These are phyloP conservation scores for Aspergillus hancockii DNA, from an alignment of 495 filamentous ascomycete genomes.

Conservation along the genomic window DNA sequence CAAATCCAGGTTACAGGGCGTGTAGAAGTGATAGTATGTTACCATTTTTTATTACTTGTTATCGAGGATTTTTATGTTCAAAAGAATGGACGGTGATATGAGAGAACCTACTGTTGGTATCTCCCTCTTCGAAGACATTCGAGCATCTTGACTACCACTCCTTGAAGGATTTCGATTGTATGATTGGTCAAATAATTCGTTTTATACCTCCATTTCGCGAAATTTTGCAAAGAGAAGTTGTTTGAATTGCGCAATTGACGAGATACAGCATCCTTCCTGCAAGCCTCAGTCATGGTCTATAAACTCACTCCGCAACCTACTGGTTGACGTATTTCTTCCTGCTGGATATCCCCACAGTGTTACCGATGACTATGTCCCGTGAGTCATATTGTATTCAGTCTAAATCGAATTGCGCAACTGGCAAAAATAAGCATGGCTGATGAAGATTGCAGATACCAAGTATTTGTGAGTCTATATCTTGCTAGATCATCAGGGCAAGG, in stretches of 20 bases:
- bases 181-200: too few relatives aligned
- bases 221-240: not conserved
- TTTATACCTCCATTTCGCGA: too few relatives aligned
- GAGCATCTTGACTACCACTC: too few relatives aligned
- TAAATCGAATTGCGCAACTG: slow-evolving; percentile 12
- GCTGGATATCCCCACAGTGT: slow-evolving; percentile 91
- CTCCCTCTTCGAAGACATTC: not conserved
- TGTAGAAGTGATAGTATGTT: slow-evolving; percentile 39
- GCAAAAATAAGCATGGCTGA: slow-evolving; percentile 5
- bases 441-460: slow-evolving; percentile 62
- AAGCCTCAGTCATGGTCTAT: slow-evolving; percentile 29
- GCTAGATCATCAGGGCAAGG: not conserved
- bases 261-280: slow-evolving; percentile 15
- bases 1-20: slow-evolving; percentile 19
- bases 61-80: not conserved
- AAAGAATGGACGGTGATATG: too few relatives aligned
- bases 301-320: slow-evolving; percentile 27
- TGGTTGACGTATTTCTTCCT: slow-evolving; percentile 73
- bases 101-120: not conserved
- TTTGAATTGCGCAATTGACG: not conserved
- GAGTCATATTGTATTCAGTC: slow-evolving; percentile 31
- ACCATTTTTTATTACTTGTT: slow-evolving; percentile 7
- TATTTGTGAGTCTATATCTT: slow-evolving; percentile 43
- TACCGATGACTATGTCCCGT: slow-evolving; percentile 83
- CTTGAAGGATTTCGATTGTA: too few relatives aligned